Evolutionary conservation across 768 basidiomycete genomes (phyloP), one percentile per base, ranked within the genome.

Genomic region (Podaxis sp.): DNA sequence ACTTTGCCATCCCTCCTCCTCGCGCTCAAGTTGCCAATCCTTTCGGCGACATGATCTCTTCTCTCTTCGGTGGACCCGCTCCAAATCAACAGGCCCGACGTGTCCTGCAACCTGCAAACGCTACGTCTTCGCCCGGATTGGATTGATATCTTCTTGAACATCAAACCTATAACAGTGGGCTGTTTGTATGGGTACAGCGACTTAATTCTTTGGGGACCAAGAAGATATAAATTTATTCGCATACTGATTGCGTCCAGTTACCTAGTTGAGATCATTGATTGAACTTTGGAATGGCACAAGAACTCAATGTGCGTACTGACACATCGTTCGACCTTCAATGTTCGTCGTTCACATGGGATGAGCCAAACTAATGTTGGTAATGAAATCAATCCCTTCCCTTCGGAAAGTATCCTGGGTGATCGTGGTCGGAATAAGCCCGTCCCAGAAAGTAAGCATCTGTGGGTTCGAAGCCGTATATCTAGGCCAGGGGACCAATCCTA

Each of bases 1-100:
- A 93, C 75, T 99, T 99, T 75, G 89, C 88, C 7, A 89, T 99
- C 54, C 90, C 93, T 6, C 89, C 87, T 38, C 91, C 93, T 56
- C 80, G 88, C 62, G 74, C 77, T 59, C 84, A 88, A 71, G 82
- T 85, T 11, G 86, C 80, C 6, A 96, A 96, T 71, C 90, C 96
- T 4, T 74, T 98, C 55, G 91, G 89, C 30, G 93, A 95, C 30
- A 90, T 98, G 82, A 77, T 99, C 75, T 92, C 94, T 4, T 88
- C 89, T 4, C 77, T 98, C 72, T 90, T 99, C 63, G 95, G 95
- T 28, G 93, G 93, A 6, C 83, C 83, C 1, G 67, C 79, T 10
- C 73, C 79, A 30, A 58, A 71, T 3, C 75, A 75, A 56, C 73
- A 78, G 2, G 64, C 76, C 13, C 76, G 81, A 64, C 77, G 83